phyloP scores from a whole-genome alignment of 345 rosid genomes.

The Salix koriyanagi region DNA sequence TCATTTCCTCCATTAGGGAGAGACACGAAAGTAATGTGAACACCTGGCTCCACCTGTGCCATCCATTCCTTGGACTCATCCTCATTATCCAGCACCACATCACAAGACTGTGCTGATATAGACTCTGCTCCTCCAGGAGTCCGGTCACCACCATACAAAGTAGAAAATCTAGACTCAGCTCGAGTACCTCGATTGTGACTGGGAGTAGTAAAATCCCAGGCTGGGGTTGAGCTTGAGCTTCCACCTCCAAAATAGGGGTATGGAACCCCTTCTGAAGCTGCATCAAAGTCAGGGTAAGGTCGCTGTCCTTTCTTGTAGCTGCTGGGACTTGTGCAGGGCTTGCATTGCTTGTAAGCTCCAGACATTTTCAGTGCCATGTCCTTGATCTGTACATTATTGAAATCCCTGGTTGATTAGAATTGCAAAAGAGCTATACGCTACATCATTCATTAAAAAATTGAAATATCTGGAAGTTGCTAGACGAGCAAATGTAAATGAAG shows the following conservation, averaged over 20 bases:
- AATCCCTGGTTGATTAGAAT: neutral
- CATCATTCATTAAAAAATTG: neutral
- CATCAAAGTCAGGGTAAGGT: conserved; percentile 64
- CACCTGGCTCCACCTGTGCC: conserved; percentile 99
- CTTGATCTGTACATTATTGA: conserved; percentile 59
- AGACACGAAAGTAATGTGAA: conserved; percentile 87
- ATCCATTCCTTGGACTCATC: conserved; percentile 92
- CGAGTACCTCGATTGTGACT: conserved; percentile 38
- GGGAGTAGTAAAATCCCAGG: conserved; percentile 76
- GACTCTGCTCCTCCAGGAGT: conserved; percentile 59
- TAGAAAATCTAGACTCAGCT: conserved; percentile 46
- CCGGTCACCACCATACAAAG: conserved; percentile 42
- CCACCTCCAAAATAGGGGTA: conserved; percentile 70
- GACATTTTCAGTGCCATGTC: conserved; percentile 89
- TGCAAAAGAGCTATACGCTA: neutral
- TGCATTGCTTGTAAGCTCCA: conserved; percentile 78
- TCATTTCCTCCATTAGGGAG: conserved; percentile 92
- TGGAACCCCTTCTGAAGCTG: conserved; percentile 73
- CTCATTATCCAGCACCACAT: conserved; percentile 72
- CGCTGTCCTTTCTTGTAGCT: conserved; percentile 59
- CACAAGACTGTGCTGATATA: conserved; percentile 60
- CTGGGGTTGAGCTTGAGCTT: conserved; percentile 85
- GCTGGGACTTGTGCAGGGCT: conserved; percentile 76
- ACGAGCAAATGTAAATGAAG: neutral
- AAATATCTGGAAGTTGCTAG: neutral